Conservation (phyloP, 495 filamentous ascomycete species). For the Xylaria sp. region DNA sequence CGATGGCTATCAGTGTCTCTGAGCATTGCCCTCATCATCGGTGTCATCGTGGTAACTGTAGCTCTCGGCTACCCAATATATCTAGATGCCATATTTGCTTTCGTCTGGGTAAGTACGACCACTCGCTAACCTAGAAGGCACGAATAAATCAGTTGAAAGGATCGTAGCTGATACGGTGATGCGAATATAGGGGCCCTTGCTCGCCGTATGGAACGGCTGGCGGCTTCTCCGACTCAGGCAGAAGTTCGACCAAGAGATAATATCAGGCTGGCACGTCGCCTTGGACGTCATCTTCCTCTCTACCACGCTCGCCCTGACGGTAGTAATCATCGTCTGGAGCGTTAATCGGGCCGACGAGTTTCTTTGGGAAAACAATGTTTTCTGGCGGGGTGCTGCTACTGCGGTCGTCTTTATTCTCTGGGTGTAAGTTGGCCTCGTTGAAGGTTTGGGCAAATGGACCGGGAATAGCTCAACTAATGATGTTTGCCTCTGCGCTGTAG, state of each 20-base stretch:
- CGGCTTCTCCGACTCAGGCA: slow-evolving; percentile 14
- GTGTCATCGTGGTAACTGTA: background rate
- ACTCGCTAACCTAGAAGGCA: background rate
- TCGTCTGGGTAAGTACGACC: background rate
- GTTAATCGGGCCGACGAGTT: background rate
- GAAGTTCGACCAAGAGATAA: slow-evolving; percentile 1
- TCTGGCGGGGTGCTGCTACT: background rate
- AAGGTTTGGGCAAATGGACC: background rate
- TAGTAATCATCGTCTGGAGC: background rate
- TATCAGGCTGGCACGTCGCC: slow-evolving; percentile 15
- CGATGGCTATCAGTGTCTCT: background rate
- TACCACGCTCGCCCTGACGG: background rate
- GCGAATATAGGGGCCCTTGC: slow-evolving; percentile 10
- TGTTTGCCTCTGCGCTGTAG: background rate
- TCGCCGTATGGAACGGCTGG: slow-evolving; percentile 17
- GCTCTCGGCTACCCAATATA: background rate
- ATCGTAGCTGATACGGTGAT: background rate
- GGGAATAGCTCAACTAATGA: background rate
- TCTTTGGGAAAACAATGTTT: too few species aligned
- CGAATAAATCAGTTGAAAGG: background rate
- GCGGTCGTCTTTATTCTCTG: background rate
- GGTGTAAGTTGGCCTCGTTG: background rate
- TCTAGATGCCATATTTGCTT: background rate
- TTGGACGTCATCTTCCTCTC: background rate
- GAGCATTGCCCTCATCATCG: slow-evolving; percentile 8